These are phyloP conservation scores for Trypanosoma mega DNA, from an alignment of 208 protist genomes.

Conservation along the genomic window DNA sequence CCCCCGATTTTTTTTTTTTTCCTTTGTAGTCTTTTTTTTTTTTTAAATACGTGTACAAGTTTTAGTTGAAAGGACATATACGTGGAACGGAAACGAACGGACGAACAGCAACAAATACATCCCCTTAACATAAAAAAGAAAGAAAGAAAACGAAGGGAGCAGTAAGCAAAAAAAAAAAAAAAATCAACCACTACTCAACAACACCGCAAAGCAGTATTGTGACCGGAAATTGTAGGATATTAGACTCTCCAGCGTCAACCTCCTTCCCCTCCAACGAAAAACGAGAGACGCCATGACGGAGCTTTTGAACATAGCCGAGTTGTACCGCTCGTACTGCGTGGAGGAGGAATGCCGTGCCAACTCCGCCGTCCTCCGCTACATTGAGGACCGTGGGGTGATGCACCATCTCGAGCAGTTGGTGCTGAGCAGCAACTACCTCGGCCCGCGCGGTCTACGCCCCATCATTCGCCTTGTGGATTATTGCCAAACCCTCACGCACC, in stretches of 20 bases:
- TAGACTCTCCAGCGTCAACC: too few species aligned
- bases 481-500: slow-evolving; percentile 71
- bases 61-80: too few species aligned
- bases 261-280: too few species aligned
- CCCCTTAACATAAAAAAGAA: too few species aligned
- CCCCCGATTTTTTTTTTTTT: too few species aligned
- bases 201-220: not conserved
- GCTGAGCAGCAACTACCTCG: slow-evolving; percentile 86
- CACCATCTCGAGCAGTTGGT: slow-evolving; percentile 36
- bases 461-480: slow-evolving; percentile 79
- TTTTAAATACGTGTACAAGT: too few species aligned
- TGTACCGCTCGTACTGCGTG: slow-evolving; percentile 76
- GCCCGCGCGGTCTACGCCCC: slow-evolving; percentile 77
- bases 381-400: slow-evolving; percentile 42
- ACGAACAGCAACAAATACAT: too few species aligned
- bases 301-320: slow-evolving; percentile 37
- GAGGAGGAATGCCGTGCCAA: slow-evolving; percentile 81
- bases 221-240: slow-evolving; percentile 19
- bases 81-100: too few species aligned
- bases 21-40: too few species aligned
- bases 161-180: too few species aligned
- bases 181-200: too few species aligned
- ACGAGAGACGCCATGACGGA: slow-evolving; percentile 3
- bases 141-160: too few species aligned
- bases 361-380: slow-evolving; percentile 73